A percentile compares a stretch with the other conserved stretches of the same genome.
phyloP scores from a whole-genome alignment of 2,329 filamentous ascomycete species.

The Hymenoscyphus infarciens region DNA sequence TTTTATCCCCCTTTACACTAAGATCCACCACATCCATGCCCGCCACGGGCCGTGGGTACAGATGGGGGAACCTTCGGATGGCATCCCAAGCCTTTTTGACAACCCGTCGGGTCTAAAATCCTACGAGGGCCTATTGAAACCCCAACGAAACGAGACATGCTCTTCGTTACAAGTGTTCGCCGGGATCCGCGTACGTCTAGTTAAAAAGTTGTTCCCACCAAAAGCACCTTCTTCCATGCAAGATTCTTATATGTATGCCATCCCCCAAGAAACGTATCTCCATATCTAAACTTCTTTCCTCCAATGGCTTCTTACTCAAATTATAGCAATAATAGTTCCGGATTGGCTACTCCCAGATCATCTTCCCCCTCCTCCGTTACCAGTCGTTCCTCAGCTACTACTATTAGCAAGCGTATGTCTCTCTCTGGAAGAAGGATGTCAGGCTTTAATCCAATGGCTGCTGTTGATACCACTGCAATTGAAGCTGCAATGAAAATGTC shows the following conservation, averaged over 20 bases:
- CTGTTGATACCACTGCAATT: conserved; percentile 52
- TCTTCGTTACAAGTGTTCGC: conserved; percentile 1
- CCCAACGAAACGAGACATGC: conserved; percentile 30
- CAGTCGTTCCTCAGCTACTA: conserved; percentile 29
- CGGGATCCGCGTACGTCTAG: background rate
- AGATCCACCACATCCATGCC: conserved; percentile 6
- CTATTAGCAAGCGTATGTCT: conserved; percentile 32
- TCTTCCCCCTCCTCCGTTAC: conserved; percentile 30
- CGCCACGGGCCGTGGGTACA: conserved; percentile 10
- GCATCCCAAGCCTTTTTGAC: background rate
- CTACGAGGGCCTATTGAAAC: conserved; percentile 26
- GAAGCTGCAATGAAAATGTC: conserved; percentile 59
- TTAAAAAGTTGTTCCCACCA: conserved; percentile 21
- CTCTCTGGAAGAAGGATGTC: conserved; percentile 29
- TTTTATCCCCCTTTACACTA: background rate
- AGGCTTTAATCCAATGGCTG: conserved; percentile 30
- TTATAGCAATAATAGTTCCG: conserved; percentile 27
- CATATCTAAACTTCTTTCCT: conserved; percentile 11
- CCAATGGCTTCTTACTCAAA: conserved; percentile 31
- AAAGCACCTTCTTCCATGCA: conserved; percentile 16
- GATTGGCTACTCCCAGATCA: conserved; percentile 32
- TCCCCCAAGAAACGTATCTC: conserved; percentile 10
- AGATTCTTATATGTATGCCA: conserved; percentile 25
- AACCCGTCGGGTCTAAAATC: conserved; percentile 6
- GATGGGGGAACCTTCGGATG: conserved; percentile 4